Conservation (phyloP, 371 early-diverging fungal species). For the Amoeboradix gromovi region DNA sequence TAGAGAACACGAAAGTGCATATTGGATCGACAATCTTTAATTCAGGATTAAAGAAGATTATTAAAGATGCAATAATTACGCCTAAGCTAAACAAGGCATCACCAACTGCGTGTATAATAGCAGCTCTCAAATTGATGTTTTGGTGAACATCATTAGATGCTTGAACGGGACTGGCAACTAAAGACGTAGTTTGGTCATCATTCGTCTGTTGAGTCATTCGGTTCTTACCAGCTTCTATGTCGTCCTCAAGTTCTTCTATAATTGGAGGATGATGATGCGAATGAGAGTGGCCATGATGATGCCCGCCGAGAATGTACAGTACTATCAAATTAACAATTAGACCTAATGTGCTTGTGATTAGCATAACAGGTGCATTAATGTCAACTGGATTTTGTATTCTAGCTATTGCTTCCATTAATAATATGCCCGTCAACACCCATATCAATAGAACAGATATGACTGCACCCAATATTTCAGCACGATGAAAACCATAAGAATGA, state of each 20-base stretch:
- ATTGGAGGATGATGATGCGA: slow-evolving; percentile 3
- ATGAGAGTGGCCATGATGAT: slow-evolving; percentile 12
- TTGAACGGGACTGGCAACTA: slow-evolving; percentile 7
- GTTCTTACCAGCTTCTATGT: slow-evolving; percentile 7
- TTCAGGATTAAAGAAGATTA: slow-evolving; percentile 39
- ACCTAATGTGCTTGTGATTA: slow-evolving; percentile 46
- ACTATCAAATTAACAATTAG: slow-evolving; percentile 52
- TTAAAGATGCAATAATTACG: slow-evolving; percentile 49
- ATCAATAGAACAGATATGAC: slow-evolving; percentile 43
- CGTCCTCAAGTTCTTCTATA: slow-evolving; percentile 4
- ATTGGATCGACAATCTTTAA: slow-evolving; percentile 41
- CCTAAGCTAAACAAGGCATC: slow-evolving; percentile 57
- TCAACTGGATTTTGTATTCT: slow-evolving; percentile 32
- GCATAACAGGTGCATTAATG: slow-evolving; percentile 43
- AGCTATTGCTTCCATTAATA: slow-evolving; percentile 42
- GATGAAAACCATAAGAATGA: slow-evolving; percentile 51
- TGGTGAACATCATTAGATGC: slow-evolving; percentile 6
- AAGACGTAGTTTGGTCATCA: slow-evolving; percentile 7
- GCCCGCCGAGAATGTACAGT: slow-evolving; percentile 40
- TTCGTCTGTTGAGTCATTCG: slow-evolving; percentile 14
- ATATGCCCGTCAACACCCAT: slow-evolving; percentile 40
- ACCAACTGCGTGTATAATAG: slow-evolving; percentile 63
- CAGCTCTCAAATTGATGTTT: slow-evolving; percentile 59
- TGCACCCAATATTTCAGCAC: slow-evolving; percentile 58
- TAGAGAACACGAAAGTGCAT: slow-evolving; percentile 54